Evolutionary conservation across 192 early-diverging fungal genomes (phyloP), one percentile per base, ranked within the genome.

Genomic region (Spinellus fusiger): DNA sequence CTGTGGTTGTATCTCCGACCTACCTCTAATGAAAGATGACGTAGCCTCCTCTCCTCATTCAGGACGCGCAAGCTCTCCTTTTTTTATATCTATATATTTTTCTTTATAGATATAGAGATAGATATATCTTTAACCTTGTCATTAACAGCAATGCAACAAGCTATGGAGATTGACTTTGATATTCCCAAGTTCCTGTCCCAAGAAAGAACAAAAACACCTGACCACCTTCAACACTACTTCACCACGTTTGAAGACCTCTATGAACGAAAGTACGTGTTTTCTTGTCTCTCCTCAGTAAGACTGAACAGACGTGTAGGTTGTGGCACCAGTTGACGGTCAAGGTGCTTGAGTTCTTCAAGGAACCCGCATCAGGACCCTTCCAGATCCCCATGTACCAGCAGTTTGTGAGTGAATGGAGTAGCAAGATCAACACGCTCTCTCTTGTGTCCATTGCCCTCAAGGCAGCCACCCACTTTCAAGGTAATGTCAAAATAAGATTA

Each of bases 321-420:
- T 99, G 95, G 95, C 97, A 99, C 70, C 97, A 99, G 71, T 80
- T 99, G 53, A 98, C 96, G 25, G 49, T 86, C 35, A 77, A 76
- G 32, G 78, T 98, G 1, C 78, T 91, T 44, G 81, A 83, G 49
- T 95, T 95, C 64, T 79, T 93, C 60, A 81, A 78, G 60, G 71
- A 85, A 18, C 91, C 93, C 23, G 80, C 81, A 26, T 89, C 96
- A 6, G 83, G 80, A 51, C 75, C 86, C 9, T 84, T 82, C 71
- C 86, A 94, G 50, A 78, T 96, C 28, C 79, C 83, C 9, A 56
- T 99, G 35, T 98, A 93, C 74, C 83, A 90, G 44, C 76, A 94
- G 61, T 99, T 99, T 77, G 86, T 99, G 23, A 70, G 77, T 6
- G 95, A 99, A 56, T 99, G 90, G 89, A 89, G 92, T 61, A 81